Conservation (phyloP, 495 filamentous ascomycete genomes). For the Lasiosphaeria ovina region DNA sequence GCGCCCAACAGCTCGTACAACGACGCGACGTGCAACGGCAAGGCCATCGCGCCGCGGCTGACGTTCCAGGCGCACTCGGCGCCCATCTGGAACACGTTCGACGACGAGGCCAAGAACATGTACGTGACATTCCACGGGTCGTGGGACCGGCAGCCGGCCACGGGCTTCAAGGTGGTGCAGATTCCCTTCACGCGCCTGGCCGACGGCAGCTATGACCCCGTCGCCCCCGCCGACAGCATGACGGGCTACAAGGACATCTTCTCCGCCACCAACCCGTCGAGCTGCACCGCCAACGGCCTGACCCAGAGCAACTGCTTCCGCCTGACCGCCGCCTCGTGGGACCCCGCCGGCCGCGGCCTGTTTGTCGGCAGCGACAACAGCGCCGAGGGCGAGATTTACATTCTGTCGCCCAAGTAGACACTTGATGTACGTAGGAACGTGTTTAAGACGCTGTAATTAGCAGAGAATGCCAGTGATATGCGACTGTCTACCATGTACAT, state of each 20-base stretch:
- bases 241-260: constrained; percentile 40
- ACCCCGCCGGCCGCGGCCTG: constrained; percentile 38
- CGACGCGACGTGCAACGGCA: constrained; percentile 48
- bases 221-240: constrained; percentile 35
- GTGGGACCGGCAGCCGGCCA: constrained; percentile 49
- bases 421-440: not conserved
- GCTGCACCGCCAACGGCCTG: constrained; percentile 40
- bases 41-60: constrained; percentile 46
- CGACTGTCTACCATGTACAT: no score
- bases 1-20: constrained; percentile 46
- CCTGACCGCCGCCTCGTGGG: constrained; percentile 35
- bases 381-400: constrained; percentile 43
- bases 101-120: constrained; percentile 48
- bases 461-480: no score
- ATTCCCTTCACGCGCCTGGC: constrained; percentile 36
- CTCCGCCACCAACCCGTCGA: constrained; percentile 29
- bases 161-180: constrained; percentile 41
- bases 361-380: constrained; percentile 44
- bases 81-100: constrained; percentile 52
- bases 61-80: constrained; percentile 59
- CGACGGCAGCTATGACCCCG: constrained; percentile 38
- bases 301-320: constrained; percentile 40
- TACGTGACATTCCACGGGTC: constrained; percentile 61
- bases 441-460: no score
- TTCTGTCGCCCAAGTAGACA: constrained; percentile 25